These are phyloP conservation scores for Trichosporon faecale DNA, from an alignment of 1,284 basidiomycete species.

Conservation along the genomic window DNA sequence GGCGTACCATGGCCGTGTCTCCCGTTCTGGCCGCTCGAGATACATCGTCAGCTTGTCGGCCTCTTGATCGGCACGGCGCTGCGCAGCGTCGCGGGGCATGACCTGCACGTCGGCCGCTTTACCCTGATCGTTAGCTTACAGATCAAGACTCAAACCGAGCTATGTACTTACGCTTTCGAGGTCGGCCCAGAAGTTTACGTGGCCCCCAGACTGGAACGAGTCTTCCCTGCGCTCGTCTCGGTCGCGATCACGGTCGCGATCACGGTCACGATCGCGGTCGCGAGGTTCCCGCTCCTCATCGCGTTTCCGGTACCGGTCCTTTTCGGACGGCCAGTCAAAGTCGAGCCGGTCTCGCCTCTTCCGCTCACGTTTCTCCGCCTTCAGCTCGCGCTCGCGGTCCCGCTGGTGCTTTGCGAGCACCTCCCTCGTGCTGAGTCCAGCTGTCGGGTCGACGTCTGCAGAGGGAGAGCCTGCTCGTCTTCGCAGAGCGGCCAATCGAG, in stretches of 20 bases:
- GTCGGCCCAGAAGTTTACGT: conserved; percentile 52
- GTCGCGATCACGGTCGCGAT: conserved; percentile 13
- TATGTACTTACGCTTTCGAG: conserved; percentile 38
- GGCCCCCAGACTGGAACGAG: conserved; percentile 32
- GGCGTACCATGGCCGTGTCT: conserved; percentile 53
- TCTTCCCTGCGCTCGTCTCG: conserved; percentile 24
- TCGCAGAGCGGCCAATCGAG: conserved; percentile 41
- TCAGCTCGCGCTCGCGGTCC: conserved; percentile 34
- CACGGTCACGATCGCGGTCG: conserved; percentile 10
- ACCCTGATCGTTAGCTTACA: conserved; percentile 12
- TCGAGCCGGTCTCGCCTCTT: conserved; percentile 31
- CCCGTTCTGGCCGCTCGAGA: conserved; percentile 48
- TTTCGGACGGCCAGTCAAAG: conserved; percentile 49
- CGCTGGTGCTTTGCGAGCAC: conserved; percentile 25
- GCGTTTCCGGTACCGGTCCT: conserved; percentile 28
- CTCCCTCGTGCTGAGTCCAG: neutral
- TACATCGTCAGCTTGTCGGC: conserved; percentile 52
- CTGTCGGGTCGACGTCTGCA: neutral
- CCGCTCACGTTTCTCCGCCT: conserved; percentile 27
- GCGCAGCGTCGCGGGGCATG: conserved; percentile 32
- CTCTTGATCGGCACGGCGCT: conserved; percentile 42
- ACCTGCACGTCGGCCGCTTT: conserved; percentile 3
- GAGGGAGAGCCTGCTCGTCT: conserved; percentile 38
- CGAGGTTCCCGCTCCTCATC: conserved; percentile 10
- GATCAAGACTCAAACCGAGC: no score